Percentiles rank a stretch among this genome's conserved stretches.
Evolutionary conservation across 768 basidiomycete species (phyloP).

Genomic region (Lentinula edodes): DNA sequence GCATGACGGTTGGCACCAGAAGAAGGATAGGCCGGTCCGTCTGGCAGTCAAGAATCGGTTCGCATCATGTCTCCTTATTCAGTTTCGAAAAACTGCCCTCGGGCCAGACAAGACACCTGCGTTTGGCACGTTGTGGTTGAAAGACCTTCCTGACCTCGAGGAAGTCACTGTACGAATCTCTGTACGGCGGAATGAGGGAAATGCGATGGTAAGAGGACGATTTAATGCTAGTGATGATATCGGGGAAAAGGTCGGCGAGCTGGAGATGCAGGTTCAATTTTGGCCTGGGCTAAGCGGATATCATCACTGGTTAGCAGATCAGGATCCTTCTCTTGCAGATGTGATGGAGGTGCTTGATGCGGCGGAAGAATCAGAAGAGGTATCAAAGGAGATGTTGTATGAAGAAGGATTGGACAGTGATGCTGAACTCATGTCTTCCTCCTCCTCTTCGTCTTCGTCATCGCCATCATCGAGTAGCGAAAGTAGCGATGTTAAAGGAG

Average conservation of each 20-base stretch:
- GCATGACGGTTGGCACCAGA: conserved; percentile 24
- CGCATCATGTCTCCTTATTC: conserved; percentile 31
- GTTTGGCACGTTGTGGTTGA: conserved; percentile 36
- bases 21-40: conserved; percentile 23
- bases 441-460: conserved; percentile 1
- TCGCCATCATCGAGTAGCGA: conserved; percentile 13
- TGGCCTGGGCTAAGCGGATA: conserved; percentile 39
- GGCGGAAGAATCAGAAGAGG: conserved; percentile 28
- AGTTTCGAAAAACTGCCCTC: conserved; percentile 27
- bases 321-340: conserved; percentile 28
- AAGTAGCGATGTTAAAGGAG: conserved; percentile 10
- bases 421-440: conserved; percentile 11
- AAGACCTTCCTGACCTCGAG: conserved; percentile 33
- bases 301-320: conserved; percentile 28
- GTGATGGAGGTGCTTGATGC: conserved; percentile 41
- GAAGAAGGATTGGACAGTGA: conserved; percentile 11
- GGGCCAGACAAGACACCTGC: conserved; percentile 29
- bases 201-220: conserved; percentile 13
- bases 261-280: conserved; percentile 31
- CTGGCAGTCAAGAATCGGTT: conserved; percentile 37
- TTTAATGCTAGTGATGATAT: conserved; percentile 16
- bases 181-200: conserved; percentile 6
- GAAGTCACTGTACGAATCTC: conserved; percentile 13
- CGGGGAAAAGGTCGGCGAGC: conserved; percentile 21
- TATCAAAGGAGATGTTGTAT: conserved; percentile 10